Conservation (phyloP, 768 basidiomycete genomes). For the Trametes cingulata region DNA sequence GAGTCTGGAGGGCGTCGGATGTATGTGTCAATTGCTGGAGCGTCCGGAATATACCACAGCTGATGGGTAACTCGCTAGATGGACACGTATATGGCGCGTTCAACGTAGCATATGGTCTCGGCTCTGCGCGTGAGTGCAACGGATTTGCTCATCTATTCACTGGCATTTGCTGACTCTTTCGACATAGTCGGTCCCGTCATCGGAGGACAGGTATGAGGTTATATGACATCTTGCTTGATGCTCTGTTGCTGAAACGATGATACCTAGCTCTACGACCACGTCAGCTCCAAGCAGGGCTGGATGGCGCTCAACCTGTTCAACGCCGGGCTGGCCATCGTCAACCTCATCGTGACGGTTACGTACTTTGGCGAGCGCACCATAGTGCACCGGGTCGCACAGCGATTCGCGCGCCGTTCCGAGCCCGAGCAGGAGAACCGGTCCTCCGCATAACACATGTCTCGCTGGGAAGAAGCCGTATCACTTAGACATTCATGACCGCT, state of each 20-base stretch:
- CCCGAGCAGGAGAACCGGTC: neutral
- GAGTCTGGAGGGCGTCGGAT: slow-evolving; percentile 64
- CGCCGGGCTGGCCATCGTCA: slow-evolving; percentile 41
- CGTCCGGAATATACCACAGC: neutral
- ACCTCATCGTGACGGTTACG: slow-evolving; percentile 42
- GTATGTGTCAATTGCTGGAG: slow-evolving; percentile 38
- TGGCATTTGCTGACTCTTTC: neutral
- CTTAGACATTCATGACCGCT: too few species aligned
- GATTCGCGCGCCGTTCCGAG: neutral
- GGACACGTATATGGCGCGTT: slow-evolving; percentile 76
- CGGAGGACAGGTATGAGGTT: slow-evolving; percentile 57
- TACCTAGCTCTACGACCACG: slow-evolving; percentile 58
- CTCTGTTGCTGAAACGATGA: neutral
- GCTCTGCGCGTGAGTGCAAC: slow-evolving; percentile 51
- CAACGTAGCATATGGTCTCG: slow-evolving; percentile 70
- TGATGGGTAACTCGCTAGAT: slow-evolving; percentile 41
- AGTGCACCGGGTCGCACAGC: neutral
- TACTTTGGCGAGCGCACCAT: slow-evolving; percentile 46
- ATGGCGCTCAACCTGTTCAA: slow-evolving; percentile 53
- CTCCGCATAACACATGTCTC: too few species aligned
- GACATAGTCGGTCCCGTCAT: slow-evolving; percentile 65
- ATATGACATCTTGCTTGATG: neutral
- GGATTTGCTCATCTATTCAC: neutral
- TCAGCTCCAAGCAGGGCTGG: slow-evolving; percentile 52
- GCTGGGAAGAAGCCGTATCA: too few species aligned